Evolutionary conservation across 352 stramenopile species (phyloP), one percentile per base, ranked within the genome.

Genomic region (Phytopythium vexans): DNA sequence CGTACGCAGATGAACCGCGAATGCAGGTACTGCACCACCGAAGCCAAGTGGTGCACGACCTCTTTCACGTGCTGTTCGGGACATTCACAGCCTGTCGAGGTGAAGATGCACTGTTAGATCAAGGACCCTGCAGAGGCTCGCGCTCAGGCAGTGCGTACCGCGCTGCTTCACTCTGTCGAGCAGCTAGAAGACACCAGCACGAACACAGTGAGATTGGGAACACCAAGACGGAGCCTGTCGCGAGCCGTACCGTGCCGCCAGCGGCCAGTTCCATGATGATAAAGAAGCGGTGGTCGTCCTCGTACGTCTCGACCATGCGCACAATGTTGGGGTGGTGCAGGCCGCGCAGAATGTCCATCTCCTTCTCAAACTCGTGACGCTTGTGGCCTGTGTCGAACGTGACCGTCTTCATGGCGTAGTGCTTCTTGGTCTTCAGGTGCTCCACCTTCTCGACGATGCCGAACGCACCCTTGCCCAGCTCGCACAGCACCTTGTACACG

Each of bases 251-350:
- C 46, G 79, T 90, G 50, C 82, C 82, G 4, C 72, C 74, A 8
- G 71, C 62, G 38, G 76, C 82, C 32, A 93, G 75, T 58, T 93
- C 82, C 82, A 93, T 93, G 70, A 93, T 88, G 60, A 93, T 91
- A 56, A 86, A 88, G 56, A 93, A 91, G 50, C 90, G 78, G 45
- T 86, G 65, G 34, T 70, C 58, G 36, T 88, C 77, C 58, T 93
- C 81, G 37, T 77, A 93, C 1, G 82, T 93, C 53, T 93, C 82
- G 6, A 91, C 43, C 72, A 93, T 87, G 14, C 73, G 72, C 52
- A 93, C 82, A 39, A 93, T 91, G 49, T 85, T 89, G 15, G 81
- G 78, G 51, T 93, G 82, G 52, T 93, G 82, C 44, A 93, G 48
- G 1, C 83, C 82, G 14, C 81, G 66, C 21, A 89, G 49, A 33